Evolutionary conservation across 495 filamentous ascomycete genomes (phyloP).

Genomic region (Lasiosphaeria ovina): DNA sequence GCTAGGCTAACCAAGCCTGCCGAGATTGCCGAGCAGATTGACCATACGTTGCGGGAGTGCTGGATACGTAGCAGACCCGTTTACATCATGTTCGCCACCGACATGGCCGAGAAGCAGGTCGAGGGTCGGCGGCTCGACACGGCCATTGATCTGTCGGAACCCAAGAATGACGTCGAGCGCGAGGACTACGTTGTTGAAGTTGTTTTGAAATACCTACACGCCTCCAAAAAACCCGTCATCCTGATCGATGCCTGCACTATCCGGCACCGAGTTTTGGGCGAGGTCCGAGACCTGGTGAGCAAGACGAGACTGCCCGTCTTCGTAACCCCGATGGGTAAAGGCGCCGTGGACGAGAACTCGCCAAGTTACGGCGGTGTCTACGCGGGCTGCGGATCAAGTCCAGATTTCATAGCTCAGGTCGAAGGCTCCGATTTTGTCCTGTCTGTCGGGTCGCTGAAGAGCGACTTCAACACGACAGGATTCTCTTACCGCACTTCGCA

Average conservation of each 20-base stretch:
- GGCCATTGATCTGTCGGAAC: slow-evolving; percentile 63
- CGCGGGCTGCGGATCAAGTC: slow-evolving; percentile 72
- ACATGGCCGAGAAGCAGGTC: slow-evolving; percentile 78
- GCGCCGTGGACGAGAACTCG: slow-evolving; percentile 75
- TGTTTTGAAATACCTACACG: slow-evolving; percentile 72
- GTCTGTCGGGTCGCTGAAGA: slow-evolving; percentile 75
- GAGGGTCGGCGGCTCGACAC: slow-evolving; percentile 65
- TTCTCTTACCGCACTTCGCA: slow-evolving; percentile 84
- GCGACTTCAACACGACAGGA: slow-evolving; percentile 88
- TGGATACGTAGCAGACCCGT: slow-evolving; percentile 72
- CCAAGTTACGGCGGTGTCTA: slow-evolving; percentile 84
- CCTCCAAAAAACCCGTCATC: slow-evolving; percentile 74
- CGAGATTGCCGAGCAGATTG: slow-evolving; percentile 72
- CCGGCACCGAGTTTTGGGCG: slow-evolving; percentile 71
- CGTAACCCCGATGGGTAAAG: slow-evolving; percentile 90
- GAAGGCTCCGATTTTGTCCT: slow-evolving; percentile 82
- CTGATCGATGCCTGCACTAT: slow-evolving; percentile 91
- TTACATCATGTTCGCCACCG: slow-evolving; percentile 82
- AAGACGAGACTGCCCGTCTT: slow-evolving; percentile 78
- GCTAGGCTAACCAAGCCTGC: slow-evolving; percentile 66
- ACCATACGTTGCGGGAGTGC: slow-evolving; percentile 77
- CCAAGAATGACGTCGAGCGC: slow-evolving; percentile 65
- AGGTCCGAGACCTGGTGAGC: slow-evolving; percentile 73
- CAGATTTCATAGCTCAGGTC: slow-evolving; percentile 67
- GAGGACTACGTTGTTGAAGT: slow-evolving; percentile 84